Evolutionary conservation across 805 yeast species (phyloP), one percentile per base, ranked within the genome.

Genomic region (Schwanniomyces pseudopolymorphus): DNA sequence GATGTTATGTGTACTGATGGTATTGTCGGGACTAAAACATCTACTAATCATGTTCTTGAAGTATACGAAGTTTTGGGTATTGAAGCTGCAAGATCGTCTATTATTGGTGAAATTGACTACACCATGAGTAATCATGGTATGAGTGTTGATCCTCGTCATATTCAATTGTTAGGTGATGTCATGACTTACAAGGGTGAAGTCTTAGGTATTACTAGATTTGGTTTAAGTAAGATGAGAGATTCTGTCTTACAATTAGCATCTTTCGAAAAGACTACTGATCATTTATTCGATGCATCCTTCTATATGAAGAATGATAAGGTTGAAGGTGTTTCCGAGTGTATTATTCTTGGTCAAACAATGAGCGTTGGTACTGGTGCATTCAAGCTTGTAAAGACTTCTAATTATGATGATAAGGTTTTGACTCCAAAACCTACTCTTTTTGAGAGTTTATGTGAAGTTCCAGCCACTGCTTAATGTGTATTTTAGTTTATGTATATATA

Each of bases 111-210:
- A 73, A 94, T 94, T 67, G 96, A 88, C 63, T 90, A 90, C 63
- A 94, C 99, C 45, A 94, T 94, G 99, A 84, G 96, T 63, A 89
- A 90, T 69, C 99, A 94, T 75, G 99, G 99, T 70, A 94, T 94
- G 99, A 89, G 96, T 66, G 97, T 94, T 42, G 99, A 94, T 77
- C 99, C 98, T 50, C 96, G 99, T 77, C 99, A 94, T 67, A 91
- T 95, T 65, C 98, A 94, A 72, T 75, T 94, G 40, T 74, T 94
- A 53, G 99, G 99, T 54, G 99, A 94, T 68, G 98, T 94, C 42
- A 94, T 94, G 99, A 89, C 98, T 0, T 94, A 89, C 67, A 94
- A 94, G 71, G 99, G 99, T 49, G 99, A 94, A 65, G 96, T 94
- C 10, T 78, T 95, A 56, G 99, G 99, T 68, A 94, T 94, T 63